Evolutionary conservation across 331 rosid species (phyloP).

Genomic region (Saraca asoca): DNA sequence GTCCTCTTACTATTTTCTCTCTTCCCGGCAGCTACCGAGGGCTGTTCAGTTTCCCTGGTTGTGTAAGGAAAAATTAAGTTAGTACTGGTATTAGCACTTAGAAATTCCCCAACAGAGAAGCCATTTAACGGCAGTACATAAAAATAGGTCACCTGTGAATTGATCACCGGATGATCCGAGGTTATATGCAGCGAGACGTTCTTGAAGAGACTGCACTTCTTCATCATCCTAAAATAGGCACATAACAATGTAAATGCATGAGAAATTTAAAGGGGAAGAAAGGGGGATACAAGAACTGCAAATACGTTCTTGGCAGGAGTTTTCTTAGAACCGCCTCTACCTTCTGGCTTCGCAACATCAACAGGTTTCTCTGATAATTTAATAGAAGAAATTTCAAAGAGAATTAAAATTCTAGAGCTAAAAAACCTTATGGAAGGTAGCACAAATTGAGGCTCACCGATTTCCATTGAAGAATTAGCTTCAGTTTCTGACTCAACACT

Average conservation of each 20-base stretch:
- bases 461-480: slow-evolving; percentile 57
- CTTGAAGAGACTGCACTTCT: not conserved
- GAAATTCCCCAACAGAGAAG: not conserved
- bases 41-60: slow-evolving; percentile 56
- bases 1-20: too few species aligned
- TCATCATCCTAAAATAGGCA: too few species aligned
- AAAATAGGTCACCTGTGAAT: too few species aligned
- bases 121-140: too few species aligned
- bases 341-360: not conserved
- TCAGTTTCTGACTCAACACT: slow-evolving; percentile 55
- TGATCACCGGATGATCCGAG: slow-evolving; percentile 34
- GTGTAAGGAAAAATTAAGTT: too few species aligned
- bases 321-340: too few species aligned
- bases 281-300: too few species aligned
- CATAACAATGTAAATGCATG: too few species aligned
- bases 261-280: too few species aligned
- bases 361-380: slow-evolving; percentile 53
- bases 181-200: slow-evolving; percentile 30
- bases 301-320: too few species aligned
- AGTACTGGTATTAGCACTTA: not conserved
- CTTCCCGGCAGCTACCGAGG: too few species aligned
- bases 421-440: not conserved
- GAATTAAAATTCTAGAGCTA: not conserved
- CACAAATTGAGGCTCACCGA: slow-evolving; percentile 50
- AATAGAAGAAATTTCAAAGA: not conserved